A percentile compares a stretch with the other conserved stretches of the same genome.
phyloP scores from a whole-genome alignment of 1,284 basidiomycete genomes.

The Leccinum griseonigrum region DNA sequence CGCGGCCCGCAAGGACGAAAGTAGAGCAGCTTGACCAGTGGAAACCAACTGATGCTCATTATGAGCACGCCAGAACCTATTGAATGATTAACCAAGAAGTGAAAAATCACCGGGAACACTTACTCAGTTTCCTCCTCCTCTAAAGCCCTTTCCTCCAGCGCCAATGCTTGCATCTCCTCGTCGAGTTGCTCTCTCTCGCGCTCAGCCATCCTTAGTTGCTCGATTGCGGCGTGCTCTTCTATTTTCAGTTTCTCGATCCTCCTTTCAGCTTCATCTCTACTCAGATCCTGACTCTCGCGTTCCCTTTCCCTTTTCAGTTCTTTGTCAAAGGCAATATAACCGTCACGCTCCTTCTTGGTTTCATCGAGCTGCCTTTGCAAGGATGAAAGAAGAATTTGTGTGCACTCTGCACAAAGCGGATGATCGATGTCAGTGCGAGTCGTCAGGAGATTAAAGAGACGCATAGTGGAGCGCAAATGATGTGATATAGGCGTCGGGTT shows the following conservation, averaged over 20 bases:
- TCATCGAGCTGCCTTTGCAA: constrained; percentile 87
- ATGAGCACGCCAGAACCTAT: constrained; percentile 82
- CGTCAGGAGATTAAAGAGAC: constrained; percentile 78
- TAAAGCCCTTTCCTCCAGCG: constrained; percentile 72
- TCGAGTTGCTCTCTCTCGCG: constrained; percentile 73
- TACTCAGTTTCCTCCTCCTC: constrained; percentile 80
- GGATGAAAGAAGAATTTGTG: constrained; percentile 74
- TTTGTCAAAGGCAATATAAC: constrained; percentile 89
- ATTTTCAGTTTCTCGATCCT: constrained; percentile 71
- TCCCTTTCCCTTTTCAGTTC: constrained; percentile 76
- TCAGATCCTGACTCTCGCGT: constrained; percentile 58
- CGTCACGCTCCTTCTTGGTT: constrained; percentile 88
- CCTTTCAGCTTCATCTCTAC: constrained; percentile 61
- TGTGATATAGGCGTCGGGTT: constrained; percentile 76
- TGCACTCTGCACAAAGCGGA: constrained; percentile 94
- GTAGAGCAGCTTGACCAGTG: constrained; percentile 64
- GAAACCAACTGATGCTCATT: constrained; percentile 68
- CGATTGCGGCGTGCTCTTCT: constrained; percentile 73
- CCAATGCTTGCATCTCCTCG: constrained; percentile 68
- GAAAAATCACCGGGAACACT: constrained; percentile 33
- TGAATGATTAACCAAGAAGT: constrained; percentile 5
- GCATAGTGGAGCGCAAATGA: constrained; percentile 69
- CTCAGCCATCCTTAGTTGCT: constrained; percentile 73
- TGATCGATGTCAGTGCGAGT: constrained; percentile 87
- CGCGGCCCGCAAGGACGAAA: constrained; percentile 71